Conservation (phyloP, 441 rosid genomes). For the Manihot esculenta region DNA sequence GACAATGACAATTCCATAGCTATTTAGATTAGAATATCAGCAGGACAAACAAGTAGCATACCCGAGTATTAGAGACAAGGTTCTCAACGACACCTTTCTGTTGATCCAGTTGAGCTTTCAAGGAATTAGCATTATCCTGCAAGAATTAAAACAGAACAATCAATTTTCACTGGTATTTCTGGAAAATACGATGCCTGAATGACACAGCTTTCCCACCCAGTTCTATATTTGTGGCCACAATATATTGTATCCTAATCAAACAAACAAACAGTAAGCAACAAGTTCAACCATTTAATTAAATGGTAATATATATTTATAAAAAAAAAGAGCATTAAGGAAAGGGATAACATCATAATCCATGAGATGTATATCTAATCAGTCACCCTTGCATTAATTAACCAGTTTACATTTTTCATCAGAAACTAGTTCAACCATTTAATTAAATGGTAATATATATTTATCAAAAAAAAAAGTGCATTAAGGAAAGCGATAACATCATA, state of each 20-base stretch:
- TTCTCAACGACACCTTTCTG: constrained; percentile 82
- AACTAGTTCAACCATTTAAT: background rate
- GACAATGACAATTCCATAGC: background rate
- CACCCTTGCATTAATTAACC: background rate
- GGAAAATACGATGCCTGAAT: no score
- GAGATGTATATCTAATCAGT: background rate
- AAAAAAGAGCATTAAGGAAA: background rate
- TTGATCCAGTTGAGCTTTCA: constrained; percentile 90
- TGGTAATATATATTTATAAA: background rate
- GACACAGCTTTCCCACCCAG: background rate
- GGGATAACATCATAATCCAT: background rate
- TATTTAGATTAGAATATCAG: constrained; percentile 2
- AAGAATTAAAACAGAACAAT: constrained; percentile 18
- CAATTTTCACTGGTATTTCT: constrained; percentile 6
- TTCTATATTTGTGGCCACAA: background rate
- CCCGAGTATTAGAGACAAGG: constrained; percentile 96
- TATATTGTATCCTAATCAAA: constrained; percentile 9
- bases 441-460: background rate
- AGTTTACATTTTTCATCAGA: background rate
- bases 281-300: background rate
- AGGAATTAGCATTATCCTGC: constrained; percentile 79
- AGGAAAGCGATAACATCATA: background rate
- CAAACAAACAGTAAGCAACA: background rate
- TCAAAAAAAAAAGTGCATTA: background rate
- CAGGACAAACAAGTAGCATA: constrained; percentile 27